Conservation (phyloP, 2,329 filamentous ascomycete species). For the Blastomyces emzantsi region DNA sequence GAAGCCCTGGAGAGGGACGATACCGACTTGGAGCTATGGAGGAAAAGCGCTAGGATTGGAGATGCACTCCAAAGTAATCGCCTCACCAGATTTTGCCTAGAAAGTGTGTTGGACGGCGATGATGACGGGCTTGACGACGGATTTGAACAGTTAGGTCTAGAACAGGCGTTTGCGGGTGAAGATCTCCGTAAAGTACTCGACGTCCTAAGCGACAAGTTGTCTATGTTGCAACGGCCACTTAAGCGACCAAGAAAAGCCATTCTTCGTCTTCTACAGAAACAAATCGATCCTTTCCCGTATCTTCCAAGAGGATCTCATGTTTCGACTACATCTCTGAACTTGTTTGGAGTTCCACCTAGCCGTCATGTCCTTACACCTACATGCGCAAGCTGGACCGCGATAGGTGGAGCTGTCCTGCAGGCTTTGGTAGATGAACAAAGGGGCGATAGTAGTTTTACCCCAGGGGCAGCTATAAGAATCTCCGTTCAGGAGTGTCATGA, state of each 20-base stretch:
- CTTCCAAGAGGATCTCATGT: slow-evolving; percentile 24
- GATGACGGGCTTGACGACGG: slow-evolving; percentile 48
- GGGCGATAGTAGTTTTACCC: slow-evolving; percentile 20
- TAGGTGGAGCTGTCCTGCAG: slow-evolving; percentile 42
- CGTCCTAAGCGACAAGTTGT: slow-evolving; percentile 48
- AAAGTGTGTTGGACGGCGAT: slow-evolving; percentile 54
- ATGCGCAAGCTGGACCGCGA: slow-evolving; percentile 38
- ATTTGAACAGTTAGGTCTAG: slow-evolving; percentile 49
- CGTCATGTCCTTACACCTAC: slow-evolving; percentile 31
- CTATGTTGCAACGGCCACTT: slow-evolving; percentile 43
- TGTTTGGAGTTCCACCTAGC: slow-evolving; percentile 31
- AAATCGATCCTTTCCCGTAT: slow-evolving; percentile 46
- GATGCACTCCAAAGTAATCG: slow-evolving; percentile 50
- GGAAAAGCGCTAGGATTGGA: slow-evolving; percentile 50
- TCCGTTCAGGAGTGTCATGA: slow-evolving; percentile 30
- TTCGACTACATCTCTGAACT: slow-evolving; percentile 17
- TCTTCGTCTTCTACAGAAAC: slow-evolving; percentile 44
- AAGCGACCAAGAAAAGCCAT: slow-evolving; percentile 45
- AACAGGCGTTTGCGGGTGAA: slow-evolving; percentile 46
- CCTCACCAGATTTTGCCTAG: slow-evolving; percentile 52
- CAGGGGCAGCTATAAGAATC: slow-evolving; percentile 36
- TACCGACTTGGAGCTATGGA: slow-evolving; percentile 55
- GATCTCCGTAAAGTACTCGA: slow-evolving; percentile 42
- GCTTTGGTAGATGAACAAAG: slow-evolving; percentile 35
- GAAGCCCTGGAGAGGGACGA: slow-evolving; percentile 57